Evolutionary conservation across 2,329 filamentous ascomycete genomes (phyloP), one percentile per base, ranked within the genome.

Genomic region (Chaetothyriales sp.): DNA sequence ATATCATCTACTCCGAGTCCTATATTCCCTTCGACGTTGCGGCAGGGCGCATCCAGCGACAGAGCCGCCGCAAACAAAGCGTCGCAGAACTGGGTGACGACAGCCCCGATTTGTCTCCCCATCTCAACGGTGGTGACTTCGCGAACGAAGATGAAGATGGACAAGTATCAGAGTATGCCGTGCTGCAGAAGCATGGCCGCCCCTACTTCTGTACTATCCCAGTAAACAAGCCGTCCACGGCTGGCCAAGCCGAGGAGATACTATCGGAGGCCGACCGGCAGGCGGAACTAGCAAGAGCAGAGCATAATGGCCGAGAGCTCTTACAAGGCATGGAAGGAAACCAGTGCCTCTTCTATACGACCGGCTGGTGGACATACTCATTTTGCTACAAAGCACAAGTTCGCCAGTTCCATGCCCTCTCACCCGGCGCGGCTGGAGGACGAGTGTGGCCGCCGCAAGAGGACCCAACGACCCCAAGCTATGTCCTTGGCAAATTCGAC

Each of bases 311-410:
- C 5, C 85, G 86, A 77, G 85, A 92, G 62, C 75, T 95, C 19
- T 73, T 95, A 48, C 77, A 79, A 57, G 81, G 82, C 22, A 83
- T 95, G 68, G 78, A 89, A 50, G 85, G 82, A 2, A 77, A 78
- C 48, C 59, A 61, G 43, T 95, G 89, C 67, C 78, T 95, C 57
- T 94, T 90, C 71, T 86, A 81, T 65, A 71, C 89, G 58, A 85
- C 82, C 1, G 89, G 89, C 0, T 95, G 89, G 89, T 95, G 89
- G 89, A 92, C 85, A 64, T 95, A 95, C 69, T 85, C 83, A 61
- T 95, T 95, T 67, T 95, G 89, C 73, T 92, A 94, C 70, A 86
- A 86, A 64, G 77, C 83, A 56, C 81, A 90, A 57, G 83, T 95
- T 56, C 85, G 86, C 62, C 89, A 95, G 68, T 95, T 94, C 68